These are phyloP conservation scores for Coleophoma eucalyptorum DNA, from an alignment of 2,329 filamentous ascomycete genomes.

Conservation along the genomic window DNA sequence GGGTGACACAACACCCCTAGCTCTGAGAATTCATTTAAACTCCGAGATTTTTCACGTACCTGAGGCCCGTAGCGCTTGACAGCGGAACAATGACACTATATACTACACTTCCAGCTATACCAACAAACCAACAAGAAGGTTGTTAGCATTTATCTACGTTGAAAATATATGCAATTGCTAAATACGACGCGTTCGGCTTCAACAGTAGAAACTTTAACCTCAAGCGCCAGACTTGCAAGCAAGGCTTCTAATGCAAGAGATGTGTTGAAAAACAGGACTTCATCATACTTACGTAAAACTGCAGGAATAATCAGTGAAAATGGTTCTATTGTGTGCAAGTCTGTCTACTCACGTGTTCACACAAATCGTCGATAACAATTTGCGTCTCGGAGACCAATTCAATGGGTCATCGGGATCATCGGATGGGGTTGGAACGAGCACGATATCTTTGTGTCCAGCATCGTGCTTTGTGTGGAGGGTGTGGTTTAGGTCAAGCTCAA, in stretches of 20 bases:
- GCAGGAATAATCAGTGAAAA: neutral
- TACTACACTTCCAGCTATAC: slow-evolving; percentile 41
- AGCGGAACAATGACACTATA: slow-evolving; percentile 47
- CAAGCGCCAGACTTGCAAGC: too few relatives aligned
- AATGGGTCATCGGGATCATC: slow-evolving; percentile 30
- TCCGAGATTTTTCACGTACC: slow-evolving; percentile 6
- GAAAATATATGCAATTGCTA: too few relatives aligned
- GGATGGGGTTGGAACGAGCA: slow-evolving; percentile 21
- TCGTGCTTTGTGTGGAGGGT: slow-evolving; percentile 3
- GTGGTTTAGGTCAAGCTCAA: slow-evolving; percentile 12
- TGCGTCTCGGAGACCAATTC: slow-evolving; percentile 27
- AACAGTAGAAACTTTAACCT: too few relatives aligned
- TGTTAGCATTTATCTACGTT: too few relatives aligned
- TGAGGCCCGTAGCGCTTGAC: slow-evolving; percentile 40
- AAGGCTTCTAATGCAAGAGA: too few relatives aligned
- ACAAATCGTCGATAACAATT: slow-evolving; percentile 13
- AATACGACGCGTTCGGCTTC: too few relatives aligned
- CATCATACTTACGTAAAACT: too few relatives aligned
- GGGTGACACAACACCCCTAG: too few relatives aligned
- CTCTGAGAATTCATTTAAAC: too few relatives aligned
- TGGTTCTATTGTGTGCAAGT: neutral
- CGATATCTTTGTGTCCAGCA: slow-evolving; percentile 14
- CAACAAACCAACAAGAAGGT: slow-evolving; percentile 20
- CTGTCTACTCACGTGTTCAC: neutral
- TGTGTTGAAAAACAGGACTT: too few relatives aligned